Percentiles rank a stretch among this genome's conserved stretches.
Evolutionary conservation across 2,329 filamentous ascomycete species (phyloP).

Genomic region (Fusarium duplospermum): DNA sequence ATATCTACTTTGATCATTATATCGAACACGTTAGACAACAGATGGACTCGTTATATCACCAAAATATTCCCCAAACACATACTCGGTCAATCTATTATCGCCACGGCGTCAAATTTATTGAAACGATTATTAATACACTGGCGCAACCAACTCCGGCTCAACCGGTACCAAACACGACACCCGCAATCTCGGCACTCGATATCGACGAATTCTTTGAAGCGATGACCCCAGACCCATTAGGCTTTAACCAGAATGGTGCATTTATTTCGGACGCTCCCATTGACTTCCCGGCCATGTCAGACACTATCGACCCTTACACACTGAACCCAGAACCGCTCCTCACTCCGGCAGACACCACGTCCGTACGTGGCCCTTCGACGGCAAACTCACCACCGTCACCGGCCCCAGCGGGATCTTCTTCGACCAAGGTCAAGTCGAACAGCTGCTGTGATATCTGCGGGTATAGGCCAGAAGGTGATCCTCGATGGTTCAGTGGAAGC

Average conservation of each 20-base stretch:
- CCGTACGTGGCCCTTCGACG: conserved; percentile 36
- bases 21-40: conserved; percentile 54
- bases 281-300: conserved; percentile 16
- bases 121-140: conserved; percentile 49
- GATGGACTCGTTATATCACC: conserved; percentile 58
- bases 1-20: conserved; percentile 56
- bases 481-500: conserved; percentile 69
- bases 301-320: conserved; percentile 22
- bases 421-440: conserved; percentile 55
- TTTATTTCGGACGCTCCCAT: conserved; percentile 26
- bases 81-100: conserved; percentile 57
- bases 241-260: conserved; percentile 29
- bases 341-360: conserved; percentile 37
- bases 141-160: conserved; percentile 6
- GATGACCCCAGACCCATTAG: conserved; percentile 28
- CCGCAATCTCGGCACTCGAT: conserved; percentile 18
- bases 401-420: conserved; percentile 12
- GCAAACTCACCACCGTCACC: conserved; percentile 41
- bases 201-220: conserved; percentile 38
- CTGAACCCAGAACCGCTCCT: conserved; percentile 35
- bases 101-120: conserved; percentile 55
- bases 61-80: conserved; percentile 26
- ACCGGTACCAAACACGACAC: conserved; percentile 14
- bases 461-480: conserved; percentile 66
- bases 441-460: conserved; percentile 64